phyloP scores from a whole-genome alignment of 2,329 filamentous ascomycete species.

The Venturia pyrina region DNA sequence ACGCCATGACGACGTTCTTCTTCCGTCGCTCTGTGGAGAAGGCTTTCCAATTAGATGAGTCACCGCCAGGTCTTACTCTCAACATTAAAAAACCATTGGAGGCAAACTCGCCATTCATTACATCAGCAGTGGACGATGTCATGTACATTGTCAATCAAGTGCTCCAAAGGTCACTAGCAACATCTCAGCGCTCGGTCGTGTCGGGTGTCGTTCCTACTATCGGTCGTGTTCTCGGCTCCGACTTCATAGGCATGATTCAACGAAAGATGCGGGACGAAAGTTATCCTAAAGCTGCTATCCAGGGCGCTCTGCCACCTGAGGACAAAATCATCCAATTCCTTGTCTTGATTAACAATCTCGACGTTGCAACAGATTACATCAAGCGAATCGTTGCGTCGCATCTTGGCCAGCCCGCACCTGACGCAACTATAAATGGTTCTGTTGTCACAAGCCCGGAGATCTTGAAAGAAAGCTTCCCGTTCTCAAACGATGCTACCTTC shows the following conservation, averaged over 20 bases:
- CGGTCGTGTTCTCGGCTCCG: constrained; percentile 68
- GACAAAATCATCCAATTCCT: constrained; percentile 82
- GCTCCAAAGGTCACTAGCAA: constrained; percentile 74
- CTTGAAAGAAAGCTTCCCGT: constrained; percentile 59
- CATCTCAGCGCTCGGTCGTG: constrained; percentile 70
- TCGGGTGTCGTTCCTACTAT: constrained; percentile 69
- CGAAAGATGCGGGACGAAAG: constrained; percentile 95
- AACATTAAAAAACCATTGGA: constrained; percentile 62
- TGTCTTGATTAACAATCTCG: constrained; percentile 89
- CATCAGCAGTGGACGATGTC: constrained; percentile 91
- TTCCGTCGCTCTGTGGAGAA: constrained; percentile 94
- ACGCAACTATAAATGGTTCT: constrained; percentile 28
- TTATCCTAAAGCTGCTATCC: constrained; percentile 70
- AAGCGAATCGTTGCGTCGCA: constrained; percentile 70
- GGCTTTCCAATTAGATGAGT: constrained; percentile 91
- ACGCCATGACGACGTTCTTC: constrained; percentile 90
- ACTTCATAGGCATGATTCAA: constrained; percentile 96
- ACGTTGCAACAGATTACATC: constrained; percentile 85
- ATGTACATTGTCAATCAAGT: constrained; percentile 99
- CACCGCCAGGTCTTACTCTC: constrained; percentile 68
- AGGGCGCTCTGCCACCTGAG: constrained; percentile 77
- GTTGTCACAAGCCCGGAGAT: constrained; percentile 18
- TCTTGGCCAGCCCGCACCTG: constrained; percentile 31
- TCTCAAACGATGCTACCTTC: constrained; percentile 61
- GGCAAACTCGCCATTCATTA: constrained; percentile 79